Base-by-base conservation (phyloP, 2,329 filamentous ascomycete genomes). In the Rhynchosporium graminicola region DNA sequence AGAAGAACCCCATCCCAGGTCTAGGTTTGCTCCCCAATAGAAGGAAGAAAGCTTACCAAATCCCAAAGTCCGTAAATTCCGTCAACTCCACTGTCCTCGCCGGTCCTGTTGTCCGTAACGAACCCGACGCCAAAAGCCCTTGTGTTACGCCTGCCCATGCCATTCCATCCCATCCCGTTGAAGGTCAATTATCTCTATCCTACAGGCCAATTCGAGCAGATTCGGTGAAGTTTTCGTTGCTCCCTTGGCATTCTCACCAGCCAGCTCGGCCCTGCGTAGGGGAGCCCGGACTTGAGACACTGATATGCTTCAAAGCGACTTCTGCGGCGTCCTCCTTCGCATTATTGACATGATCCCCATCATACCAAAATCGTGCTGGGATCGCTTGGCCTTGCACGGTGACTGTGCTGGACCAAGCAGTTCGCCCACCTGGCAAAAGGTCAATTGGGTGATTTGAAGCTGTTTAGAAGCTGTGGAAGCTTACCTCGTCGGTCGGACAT, bases 261-360 rank as follows among this genome's bases (percentile, higher is more conserved):
- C 73, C 71, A 57, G 67, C 70, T 62, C 76, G 74, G 62, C 71
- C 76, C 54, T 77, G 76, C 28, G 76, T 72, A 7, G 78, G 77
- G 26, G 78, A 80, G 62, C 70, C 77, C n/a, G 77, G 74, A 55
- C 71, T 76, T 61, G 75, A 78, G 56, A 74, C 74, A 55, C 59
- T 68, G 60, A 90, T 76, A 77, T 81, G 83, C 72, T 81, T 83
- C 64, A 90, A 76, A 31, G 92, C 92, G 65, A 89, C 83, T 77
- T 97, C 91, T 67, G 92, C 92, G n/a, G 91, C 92, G 74, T 97
- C 92, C 76, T 97, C 92, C 77, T 86, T 88, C 63, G 92, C 92
- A 73, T 96, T 96, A 80, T 93, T 86, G 76, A 94, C 82, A 73
- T 91, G 92, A 74, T 91, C 87, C 65, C 92, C 92, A 76, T 96